Evolutionary conservation across 2,329 filamentous ascomycete genomes (phyloP).

Genomic region (Curvularia sp.): DNA sequence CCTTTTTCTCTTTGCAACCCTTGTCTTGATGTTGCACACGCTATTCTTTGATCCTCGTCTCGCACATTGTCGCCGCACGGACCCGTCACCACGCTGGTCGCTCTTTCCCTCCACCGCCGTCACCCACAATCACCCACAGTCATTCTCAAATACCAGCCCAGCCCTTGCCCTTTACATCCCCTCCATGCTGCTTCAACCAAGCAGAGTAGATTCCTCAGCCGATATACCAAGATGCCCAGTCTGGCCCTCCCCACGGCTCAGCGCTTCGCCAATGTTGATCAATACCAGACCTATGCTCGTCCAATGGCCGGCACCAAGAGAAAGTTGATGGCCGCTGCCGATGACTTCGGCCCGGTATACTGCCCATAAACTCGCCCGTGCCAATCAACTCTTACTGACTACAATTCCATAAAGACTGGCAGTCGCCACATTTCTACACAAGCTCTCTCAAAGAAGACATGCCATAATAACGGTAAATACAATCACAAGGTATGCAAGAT

Average conservation of each 20-base stretch:
- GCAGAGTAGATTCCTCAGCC: too few species aligned
- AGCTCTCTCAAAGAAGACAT: background rate
- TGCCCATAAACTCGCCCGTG: background rate
- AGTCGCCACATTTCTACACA: background rate
- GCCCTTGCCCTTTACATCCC: background rate
- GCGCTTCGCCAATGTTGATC: background rate
- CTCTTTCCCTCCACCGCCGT: conserved; percentile 5
- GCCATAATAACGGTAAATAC: background rate
- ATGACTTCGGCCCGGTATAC: background rate
- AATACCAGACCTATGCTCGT: conserved; percentile 1
- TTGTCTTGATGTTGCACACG: conserved; percentile 7
- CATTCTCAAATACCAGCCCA: background rate
- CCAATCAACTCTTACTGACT: background rate
- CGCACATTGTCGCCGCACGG: conserved; percentile 6
- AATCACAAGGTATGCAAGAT: conserved; percentile 8
- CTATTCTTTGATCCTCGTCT: conserved; percentile 8
- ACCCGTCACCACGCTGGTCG: background rate
- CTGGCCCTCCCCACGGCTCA: background rate
- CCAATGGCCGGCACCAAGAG: conserved; percentile 5
- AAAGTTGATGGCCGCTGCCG: background rate
- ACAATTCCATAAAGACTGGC: background rate
- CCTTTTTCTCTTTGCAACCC: background rate
- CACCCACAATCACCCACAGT: too few species aligned
- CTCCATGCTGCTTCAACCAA: background rate
- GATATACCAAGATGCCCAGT: background rate